Percentiles rank a stretch among this genome's conserved stretches.
phyloP scores from a whole-genome alignment of 805 yeast species.

The Debaryomyces maramus region DNA sequence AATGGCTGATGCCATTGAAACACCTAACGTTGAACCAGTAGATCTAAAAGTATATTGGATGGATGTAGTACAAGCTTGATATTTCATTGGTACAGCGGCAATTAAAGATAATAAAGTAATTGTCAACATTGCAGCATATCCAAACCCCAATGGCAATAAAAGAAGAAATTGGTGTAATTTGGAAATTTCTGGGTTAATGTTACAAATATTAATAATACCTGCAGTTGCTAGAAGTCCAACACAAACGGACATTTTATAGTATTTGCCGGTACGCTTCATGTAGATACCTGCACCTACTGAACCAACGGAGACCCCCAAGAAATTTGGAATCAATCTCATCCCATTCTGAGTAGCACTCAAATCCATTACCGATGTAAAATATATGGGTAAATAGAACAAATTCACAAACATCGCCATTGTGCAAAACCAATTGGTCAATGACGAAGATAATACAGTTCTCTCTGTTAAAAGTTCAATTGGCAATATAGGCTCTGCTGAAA shows the following conservation, averaged over 20 bases:
- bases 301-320: constrained; percentile 66
- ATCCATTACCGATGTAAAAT: constrained; percentile 53
- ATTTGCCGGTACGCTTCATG: constrained; percentile 68
- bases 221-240: constrained; percentile 44
- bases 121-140: constrained; percentile 67
- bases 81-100: constrained; percentile 65
- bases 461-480: constrained; percentile 60
- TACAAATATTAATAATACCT: constrained; percentile 45
- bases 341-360: constrained; percentile 60
- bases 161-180: constrained; percentile 24
- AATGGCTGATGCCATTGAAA: constrained; percentile 64
- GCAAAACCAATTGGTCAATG: constrained; percentile 67
- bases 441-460: constrained; percentile 62
- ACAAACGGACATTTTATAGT: constrained; percentile 47
- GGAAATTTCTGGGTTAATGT: constrained; percentile 19
- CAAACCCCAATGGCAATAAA: constrained; percentile 58
- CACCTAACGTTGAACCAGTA: constrained; percentile 84
- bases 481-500: constrained; percentile 64
- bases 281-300: constrained; percentile 66
- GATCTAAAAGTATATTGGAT: constrained; percentile 87
- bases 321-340: constrained; percentile 60
- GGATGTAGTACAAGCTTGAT: constrained; percentile 85
- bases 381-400: constrained; percentile 71
- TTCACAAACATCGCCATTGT: constrained; percentile 67
- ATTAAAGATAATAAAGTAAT: constrained; percentile 73